phyloP scores from a whole-genome alignment of 139 green algal species.

The Trebouxia sp. region DNA sequence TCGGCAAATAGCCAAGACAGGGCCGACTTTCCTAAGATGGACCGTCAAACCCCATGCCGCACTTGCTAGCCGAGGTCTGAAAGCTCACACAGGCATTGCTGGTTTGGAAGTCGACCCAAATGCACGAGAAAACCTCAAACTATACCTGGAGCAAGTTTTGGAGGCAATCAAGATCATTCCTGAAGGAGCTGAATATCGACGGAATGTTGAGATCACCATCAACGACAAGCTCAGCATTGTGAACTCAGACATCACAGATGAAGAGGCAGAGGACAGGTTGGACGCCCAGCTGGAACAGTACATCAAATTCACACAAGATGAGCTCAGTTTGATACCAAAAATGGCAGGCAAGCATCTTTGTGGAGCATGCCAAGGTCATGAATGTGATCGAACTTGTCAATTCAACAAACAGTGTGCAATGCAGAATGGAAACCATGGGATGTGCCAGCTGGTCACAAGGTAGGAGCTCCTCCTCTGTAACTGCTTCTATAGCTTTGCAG shows the following conservation, averaged over 20 bases:
- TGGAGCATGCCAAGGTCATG: neutral
- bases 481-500: neutral
- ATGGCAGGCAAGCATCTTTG: constrained; percentile 42
- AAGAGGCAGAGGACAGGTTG: constrained; percentile 49
- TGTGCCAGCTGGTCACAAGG: constrained; percentile 47
- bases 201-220: constrained; percentile 47
- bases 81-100: constrained; percentile 63
- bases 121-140: constrained; percentile 32
- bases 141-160: constrained; percentile 41
- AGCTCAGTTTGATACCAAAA: constrained; percentile 61
- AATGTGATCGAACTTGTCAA: no score
- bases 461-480: neutral
- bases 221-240: constrained; percentile 43
- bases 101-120: constrained; percentile 54
- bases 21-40: neutral
- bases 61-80: constrained; percentile 18
- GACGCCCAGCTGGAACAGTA: constrained; percentile 55
- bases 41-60: neutral
- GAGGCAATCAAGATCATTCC: constrained; percentile 50
- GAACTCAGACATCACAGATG: constrained; percentile 38
- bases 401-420: neutral
- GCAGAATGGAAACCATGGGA: constrained; percentile 65
- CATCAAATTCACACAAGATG: constrained; percentile 49
- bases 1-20: neutral
- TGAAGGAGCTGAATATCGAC: constrained; percentile 45